Conservation (phyloP, 2,329 filamentous ascomycete species). For the Arthrinium phaeospermum region DNA sequence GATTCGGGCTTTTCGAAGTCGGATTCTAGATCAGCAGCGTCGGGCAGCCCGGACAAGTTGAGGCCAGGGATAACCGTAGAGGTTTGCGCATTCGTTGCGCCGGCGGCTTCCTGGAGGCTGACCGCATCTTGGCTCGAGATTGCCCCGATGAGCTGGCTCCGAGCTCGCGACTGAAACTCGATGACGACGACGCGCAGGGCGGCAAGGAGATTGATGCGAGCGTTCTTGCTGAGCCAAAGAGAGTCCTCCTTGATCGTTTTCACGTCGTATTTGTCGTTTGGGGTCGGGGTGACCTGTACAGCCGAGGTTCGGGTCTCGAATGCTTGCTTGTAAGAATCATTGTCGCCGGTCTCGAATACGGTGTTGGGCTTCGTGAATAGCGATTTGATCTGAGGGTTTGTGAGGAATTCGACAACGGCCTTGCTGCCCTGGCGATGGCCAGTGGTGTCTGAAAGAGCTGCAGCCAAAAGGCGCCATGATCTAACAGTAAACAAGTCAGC, state of each 20-base stretch:
- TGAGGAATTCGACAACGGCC: constrained; percentile 71
- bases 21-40: constrained; percentile 60
- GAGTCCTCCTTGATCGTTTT: constrained; percentile 84
- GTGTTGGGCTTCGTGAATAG: constrained; percentile 72
- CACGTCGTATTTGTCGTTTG: constrained; percentile 72
- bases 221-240: constrained; percentile 81
- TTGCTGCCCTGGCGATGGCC: constrained; percentile 59
- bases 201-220: constrained; percentile 78
- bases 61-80: constrained; percentile 62
- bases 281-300: constrained; percentile 77
- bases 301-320: constrained; percentile 88
- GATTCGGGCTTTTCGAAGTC: constrained; percentile 68
- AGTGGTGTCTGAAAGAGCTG: constrained; percentile 60
- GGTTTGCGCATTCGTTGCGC: constrained; percentile 64
- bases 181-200: constrained; percentile 81
- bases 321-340: constrained; percentile 46
- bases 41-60: constrained; percentile 50
- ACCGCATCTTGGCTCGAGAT: constrained; percentile 80
- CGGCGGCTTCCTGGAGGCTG: constrained; percentile 74
- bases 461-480: constrained; percentile 67
- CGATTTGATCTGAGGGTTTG: constrained; percentile 69
- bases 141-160: constrained; percentile 71
- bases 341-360: constrained; percentile 65
- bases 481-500: constrained; percentile 41
- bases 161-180: constrained; percentile 83